These are phyloP conservation scores for Naematelia encephala DNA, from an alignment of 768 basidiomycete genomes.

Conservation along the genomic window DNA sequence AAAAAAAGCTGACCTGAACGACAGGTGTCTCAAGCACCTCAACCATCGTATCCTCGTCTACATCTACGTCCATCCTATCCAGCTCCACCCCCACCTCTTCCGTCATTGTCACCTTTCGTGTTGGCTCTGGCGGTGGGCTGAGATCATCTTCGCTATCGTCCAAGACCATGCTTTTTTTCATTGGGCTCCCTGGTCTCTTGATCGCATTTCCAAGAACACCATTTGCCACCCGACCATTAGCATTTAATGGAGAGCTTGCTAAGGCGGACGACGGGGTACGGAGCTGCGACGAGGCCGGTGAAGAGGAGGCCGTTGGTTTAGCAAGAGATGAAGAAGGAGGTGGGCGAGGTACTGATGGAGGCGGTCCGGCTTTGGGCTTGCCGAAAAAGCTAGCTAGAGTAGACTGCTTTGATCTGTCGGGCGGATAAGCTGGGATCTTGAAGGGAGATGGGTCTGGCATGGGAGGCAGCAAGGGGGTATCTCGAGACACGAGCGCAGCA, in stretches of 20 bases:
- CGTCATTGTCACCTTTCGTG: conserved; percentile 6
- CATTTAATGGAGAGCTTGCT: conserved; percentile 28
- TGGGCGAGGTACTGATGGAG: conserved; percentile 18
- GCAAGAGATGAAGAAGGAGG: conserved; percentile 8
- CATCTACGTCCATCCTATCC: conserved; percentile 16
- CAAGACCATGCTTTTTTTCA: conserved; percentile 17
- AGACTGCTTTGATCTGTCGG: conserved; percentile 36
- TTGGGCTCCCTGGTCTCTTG: conserved; percentile 20
- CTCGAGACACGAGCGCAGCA: no score
- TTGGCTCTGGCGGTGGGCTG: conserved; percentile 24
- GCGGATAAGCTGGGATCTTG: background rate
- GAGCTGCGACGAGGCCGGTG: conserved; percentile 21
- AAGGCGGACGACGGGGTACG: conserved; percentile 25
- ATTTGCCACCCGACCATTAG: conserved; percentile 8
- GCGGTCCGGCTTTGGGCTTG: conserved; percentile 32
- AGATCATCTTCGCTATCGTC: conserved; percentile 28
- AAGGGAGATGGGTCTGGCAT: no score
- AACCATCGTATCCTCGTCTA: conserved; percentile 25
- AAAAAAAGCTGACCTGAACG: conserved; percentile 22
- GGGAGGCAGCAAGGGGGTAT: no score
- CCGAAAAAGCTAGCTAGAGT: conserved; percentile 50
- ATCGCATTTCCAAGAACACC: background rate
- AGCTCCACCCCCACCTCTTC: background rate
- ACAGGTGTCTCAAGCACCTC: conserved; percentile 35
- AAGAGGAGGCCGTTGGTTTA: conserved; percentile 13